Conservation (phyloP, 768 basidiomycete genomes). For the Dioszegia aurantiaca region DNA sequence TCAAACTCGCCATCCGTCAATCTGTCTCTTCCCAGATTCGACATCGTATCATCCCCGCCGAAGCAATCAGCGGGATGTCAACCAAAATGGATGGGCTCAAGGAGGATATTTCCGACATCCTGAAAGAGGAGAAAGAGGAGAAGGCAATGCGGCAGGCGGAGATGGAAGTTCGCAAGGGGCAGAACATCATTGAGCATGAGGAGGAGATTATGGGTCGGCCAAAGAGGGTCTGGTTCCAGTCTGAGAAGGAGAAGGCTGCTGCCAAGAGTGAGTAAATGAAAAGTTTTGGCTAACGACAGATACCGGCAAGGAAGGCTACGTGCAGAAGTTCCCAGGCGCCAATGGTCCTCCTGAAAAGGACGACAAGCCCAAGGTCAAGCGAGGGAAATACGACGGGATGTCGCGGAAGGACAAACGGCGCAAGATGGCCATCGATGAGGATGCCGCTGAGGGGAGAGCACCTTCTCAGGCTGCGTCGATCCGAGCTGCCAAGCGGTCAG, state of each 20-base stretch:
- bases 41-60: constrained; percentile 79
- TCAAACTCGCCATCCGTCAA: constrained; percentile 92
- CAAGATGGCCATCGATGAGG: constrained; percentile 79
- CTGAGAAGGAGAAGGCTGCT: constrained; percentile 71
- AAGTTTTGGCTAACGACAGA: constrained; percentile 55
- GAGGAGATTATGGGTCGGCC: constrained; percentile 89
- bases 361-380: constrained; percentile 37
- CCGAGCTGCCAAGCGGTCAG: constrained; percentile 78
- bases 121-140: constrained; percentile 92
- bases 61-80: constrained; percentile 68
- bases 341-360: constrained; percentile 49
- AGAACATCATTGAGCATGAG: constrained; percentile 92
- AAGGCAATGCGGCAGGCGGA: constrained; percentile 83
- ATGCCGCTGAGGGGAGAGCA: constrained; percentile 60
- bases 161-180: constrained; percentile 91
- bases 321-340: constrained; percentile 57
- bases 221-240: constrained; percentile 98
- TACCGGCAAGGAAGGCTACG: constrained; percentile 71
- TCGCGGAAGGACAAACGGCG: constrained; percentile 83
- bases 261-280: constrained; percentile 64
- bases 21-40: constrained; percentile 72
- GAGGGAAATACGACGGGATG: constrained; percentile 61
- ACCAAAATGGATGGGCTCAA: constrained; percentile 69
- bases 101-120: constrained; percentile 70
- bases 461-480: constrained; percentile 65